phyloP scores from a whole-genome alignment of 208 protist species.

The Leishmania aethiopica region DNA sequence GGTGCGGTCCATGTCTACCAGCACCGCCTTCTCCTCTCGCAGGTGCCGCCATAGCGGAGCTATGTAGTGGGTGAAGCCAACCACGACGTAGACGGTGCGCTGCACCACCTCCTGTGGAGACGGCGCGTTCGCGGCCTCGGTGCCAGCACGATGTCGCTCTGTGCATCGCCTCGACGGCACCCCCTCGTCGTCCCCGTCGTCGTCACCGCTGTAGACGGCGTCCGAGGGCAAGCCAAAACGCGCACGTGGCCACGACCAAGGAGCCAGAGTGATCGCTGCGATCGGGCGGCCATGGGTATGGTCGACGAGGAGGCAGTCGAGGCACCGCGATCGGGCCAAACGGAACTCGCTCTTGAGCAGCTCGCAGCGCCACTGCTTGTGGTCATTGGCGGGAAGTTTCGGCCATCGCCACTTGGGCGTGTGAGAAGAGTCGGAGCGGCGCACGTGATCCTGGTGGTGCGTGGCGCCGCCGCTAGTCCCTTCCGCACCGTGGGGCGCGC shows the following conservation, averaged over 20 bases:
- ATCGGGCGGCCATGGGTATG: constrained; percentile 47
- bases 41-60: constrained; percentile 60
- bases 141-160: not conserved
- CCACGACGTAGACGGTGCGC: constrained; percentile 49
- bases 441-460: not conserved
- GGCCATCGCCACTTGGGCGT: constrained; percentile 12
- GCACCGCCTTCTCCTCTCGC: constrained; percentile 58
- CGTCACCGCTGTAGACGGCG: not conserved
- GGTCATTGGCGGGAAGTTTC: constrained; percentile 42
- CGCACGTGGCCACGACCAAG: not conserved
- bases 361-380: constrained; percentile 57
- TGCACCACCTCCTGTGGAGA: constrained; percentile 34
- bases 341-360: constrained; percentile 73
- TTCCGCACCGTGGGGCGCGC: not conserved
- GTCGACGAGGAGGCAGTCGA: constrained; percentile 77
- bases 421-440: not conserved
- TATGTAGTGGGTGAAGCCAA: constrained; percentile 64
- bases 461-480: not conserved
- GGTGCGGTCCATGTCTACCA: constrained; percentile 89
- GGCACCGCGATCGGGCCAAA: constrained; percentile 50
- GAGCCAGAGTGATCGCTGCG: constrained; percentile 50
- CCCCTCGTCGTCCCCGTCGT: not conserved
- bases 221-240: not conserved
- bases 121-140: not conserved
- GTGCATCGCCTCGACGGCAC: not conserved